These are phyloP conservation scores for Teratosphaeriaceae sp. DNA, from an alignment of 2,329 filamentous ascomycete genomes.

Conservation along the genomic window DNA sequence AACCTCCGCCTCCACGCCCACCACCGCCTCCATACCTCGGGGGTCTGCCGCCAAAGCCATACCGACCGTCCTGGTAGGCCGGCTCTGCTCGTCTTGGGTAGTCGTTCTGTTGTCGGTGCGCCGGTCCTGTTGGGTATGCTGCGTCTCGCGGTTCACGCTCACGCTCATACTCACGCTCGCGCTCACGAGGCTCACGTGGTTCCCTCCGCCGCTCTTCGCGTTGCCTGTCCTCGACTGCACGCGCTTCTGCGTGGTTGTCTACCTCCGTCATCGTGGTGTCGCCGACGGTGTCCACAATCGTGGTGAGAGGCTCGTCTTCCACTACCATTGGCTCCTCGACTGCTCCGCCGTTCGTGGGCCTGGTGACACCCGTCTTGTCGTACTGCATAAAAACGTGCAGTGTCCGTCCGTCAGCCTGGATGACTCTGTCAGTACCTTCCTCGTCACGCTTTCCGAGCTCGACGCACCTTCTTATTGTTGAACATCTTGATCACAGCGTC, in stretches of 20 bases:
- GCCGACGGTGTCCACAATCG: slow-evolving; percentile 12
- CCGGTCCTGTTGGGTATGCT: slow-evolving; percentile 15
- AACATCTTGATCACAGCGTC: slow-evolving; percentile 69
- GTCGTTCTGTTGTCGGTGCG: slow-evolving; percentile 17
- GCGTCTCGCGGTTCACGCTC: background rate
- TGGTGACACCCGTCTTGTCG: slow-evolving; percentile 1
- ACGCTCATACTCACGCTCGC: too few relatives aligned
- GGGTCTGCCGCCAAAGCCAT: slow-evolving; percentile 31
- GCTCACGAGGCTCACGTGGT: slow-evolving; percentile 11
- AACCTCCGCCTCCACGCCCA: slow-evolving; percentile 17
- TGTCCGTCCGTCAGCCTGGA: slow-evolving; percentile 64
- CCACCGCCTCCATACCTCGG: slow-evolving; percentile 16
- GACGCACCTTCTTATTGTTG: slow-evolving; percentile 66
- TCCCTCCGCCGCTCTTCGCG: slow-evolving; percentile 26
- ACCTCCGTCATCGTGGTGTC: slow-evolving; percentile 42
- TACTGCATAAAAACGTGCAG: slow-evolving; percentile 59
- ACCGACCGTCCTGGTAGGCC: slow-evolving; percentile 38
- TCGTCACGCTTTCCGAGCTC: background rate
- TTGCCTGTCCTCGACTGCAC: slow-evolving; percentile 23
- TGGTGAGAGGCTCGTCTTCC: slow-evolving; percentile 9
- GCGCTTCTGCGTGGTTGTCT: slow-evolving; percentile 27
- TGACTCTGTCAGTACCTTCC: background rate
- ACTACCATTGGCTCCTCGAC: slow-evolving; percentile 12
- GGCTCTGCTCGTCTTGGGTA: slow-evolving; percentile 25
- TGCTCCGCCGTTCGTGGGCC: slow-evolving; percentile 4